Evolutionary conservation across 2,329 filamentous ascomycete genomes (phyloP).

Genomic region (Magnaporthales sp.): DNA sequence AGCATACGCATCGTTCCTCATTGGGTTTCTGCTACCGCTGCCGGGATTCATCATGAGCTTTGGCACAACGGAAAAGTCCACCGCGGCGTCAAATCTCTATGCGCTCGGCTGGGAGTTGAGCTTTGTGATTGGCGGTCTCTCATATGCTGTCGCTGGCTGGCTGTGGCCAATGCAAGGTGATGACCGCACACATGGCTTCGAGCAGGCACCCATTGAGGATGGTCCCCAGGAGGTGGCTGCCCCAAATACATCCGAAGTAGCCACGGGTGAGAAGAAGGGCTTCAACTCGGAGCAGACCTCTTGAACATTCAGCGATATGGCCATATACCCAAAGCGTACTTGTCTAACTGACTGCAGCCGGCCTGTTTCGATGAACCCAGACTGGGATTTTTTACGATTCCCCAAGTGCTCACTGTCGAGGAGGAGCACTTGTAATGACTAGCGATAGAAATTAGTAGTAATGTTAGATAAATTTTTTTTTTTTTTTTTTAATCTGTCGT

Average conservation of each 20-base stretch:
- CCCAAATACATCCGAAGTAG: not conserved
- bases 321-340: no score
- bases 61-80: not conserved
- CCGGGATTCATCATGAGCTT: conserved; percentile 4
- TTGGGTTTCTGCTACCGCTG: not conserved
- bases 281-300: not conserved
- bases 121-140: not conserved
- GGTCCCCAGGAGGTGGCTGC: not conserved
- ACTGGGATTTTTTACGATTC: no score
- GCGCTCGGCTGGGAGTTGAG: not conserved
- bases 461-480: no score
- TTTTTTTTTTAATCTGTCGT: no score
- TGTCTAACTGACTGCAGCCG: not conserved
- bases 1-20: conserved; percentile 1
- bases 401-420: no score
- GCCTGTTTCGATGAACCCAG: no score
- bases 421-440: no score
- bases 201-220: not conserved
- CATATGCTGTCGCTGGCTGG: not conserved
- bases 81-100: not conserved
- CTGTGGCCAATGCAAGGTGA: not conserved
- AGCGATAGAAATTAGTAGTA: no score
- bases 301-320: not conserved
- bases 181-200: not conserved
- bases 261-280: not conserved